Percentiles rank a stretch among this genome's conserved stretches.
These are phyloP conservation scores for Gnaphalium uliginosum DNA, from an alignment of 129 eudicot genomes.

Conservation along the genomic window DNA sequence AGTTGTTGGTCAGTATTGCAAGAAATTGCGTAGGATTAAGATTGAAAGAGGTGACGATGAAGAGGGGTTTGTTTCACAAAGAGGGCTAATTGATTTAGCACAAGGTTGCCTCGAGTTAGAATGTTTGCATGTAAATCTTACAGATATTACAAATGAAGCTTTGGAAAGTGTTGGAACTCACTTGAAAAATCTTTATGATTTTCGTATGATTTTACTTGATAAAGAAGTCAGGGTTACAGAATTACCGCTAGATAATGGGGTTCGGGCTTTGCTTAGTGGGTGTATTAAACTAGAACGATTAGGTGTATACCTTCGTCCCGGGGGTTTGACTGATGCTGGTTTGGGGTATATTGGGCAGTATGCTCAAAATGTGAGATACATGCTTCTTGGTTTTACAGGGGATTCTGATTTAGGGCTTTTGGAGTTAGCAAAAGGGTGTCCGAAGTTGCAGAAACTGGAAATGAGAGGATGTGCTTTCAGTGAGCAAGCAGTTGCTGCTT, in stretches of 20 bases:
- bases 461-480: slow-evolving; percentile 74
- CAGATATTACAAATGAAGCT: slow-evolving; percentile 74
- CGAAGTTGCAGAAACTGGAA: slow-evolving; percentile 69
- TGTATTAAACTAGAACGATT: slow-evolving; percentile 58
- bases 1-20: slow-evolving; percentile 54
- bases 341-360: slow-evolving; percentile 62
- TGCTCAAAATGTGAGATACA: slow-evolving; percentile 63
- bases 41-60: slow-evolving; percentile 83
- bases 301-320: slow-evolving; percentile 70
- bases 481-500: slow-evolving; percentile 58
- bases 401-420: slow-evolving; percentile 69
- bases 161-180: slow-evolving; percentile 58
- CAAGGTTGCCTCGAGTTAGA: slow-evolving; percentile 68
- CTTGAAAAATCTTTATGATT: slow-evolving; percentile 62
- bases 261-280: slow-evolving; percentile 62
- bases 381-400: slow-evolving; percentile 85
- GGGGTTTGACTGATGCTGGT: slow-evolving; percentile 74
- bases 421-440: slow-evolving; percentile 79
- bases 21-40: slow-evolving; percentile 61
- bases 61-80: slow-evolving; percentile 77
- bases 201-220: slow-evolving; percentile 70
- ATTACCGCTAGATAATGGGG: slow-evolving; percentile 84
- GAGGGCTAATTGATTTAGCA: slow-evolving; percentile 66
- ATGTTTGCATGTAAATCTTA: slow-evolving; percentile 65
- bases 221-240: slow-evolving; percentile 60